Base-by-base conservation (phyloP, 1,139 yeast genomes). In the Chernovozyma aurita region DNA sequence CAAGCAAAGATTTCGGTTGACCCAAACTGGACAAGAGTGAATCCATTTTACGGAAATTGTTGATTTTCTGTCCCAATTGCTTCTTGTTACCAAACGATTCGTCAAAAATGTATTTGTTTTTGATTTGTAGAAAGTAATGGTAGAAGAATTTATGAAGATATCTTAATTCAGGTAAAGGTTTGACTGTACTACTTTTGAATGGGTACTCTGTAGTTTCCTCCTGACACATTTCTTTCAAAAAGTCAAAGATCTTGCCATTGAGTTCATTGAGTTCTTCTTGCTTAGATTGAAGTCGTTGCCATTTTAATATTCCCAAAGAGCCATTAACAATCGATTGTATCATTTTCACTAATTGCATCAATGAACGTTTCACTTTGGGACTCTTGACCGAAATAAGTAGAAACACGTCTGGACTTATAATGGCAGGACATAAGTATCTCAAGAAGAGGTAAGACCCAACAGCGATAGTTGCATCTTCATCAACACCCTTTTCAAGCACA, bases 301-400 rank as follows among this genome's bases (percentile, higher is more conserved):
- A 77, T 52, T 76, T 82, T 20, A 79, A 59, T 14, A 80, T 63
- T 2, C 69, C 62, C 30, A 74, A 63, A 0, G 88, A 68, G 7
- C 87, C 90, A 50, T 92, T 92, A 0, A 96, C 97, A 65, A 90
- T 74, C 47, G 84, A 80, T 61, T 92, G 98, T 31, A 90, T 65
- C 22, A 85, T 80, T 50, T 88, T 86, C 3, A 95, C 97, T 33
- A 92, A 62, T 43, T 85, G 81, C 50, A 92, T 81, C 36, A 86
- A 70, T 1, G 88, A 76, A 44, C 95, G 70, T 46, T 88, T 82
- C 9, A 81, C 78, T 24, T 66, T 71, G 4, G 59, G 61, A 47
- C 48, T 67, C 4, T 67, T 59, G 24, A 76, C 65, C 18, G 66
- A 66, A 37, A 83, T 77, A 34, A 58, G 62, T 39, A 70, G 63